A percentile compares a stretch with the other conserved stretches of the same genome.
These are phyloP conservation scores for Coniochaeta sp. DNA, from an alignment of 2,329 filamentous ascomycete species.

Conservation along the genomic window DNA sequence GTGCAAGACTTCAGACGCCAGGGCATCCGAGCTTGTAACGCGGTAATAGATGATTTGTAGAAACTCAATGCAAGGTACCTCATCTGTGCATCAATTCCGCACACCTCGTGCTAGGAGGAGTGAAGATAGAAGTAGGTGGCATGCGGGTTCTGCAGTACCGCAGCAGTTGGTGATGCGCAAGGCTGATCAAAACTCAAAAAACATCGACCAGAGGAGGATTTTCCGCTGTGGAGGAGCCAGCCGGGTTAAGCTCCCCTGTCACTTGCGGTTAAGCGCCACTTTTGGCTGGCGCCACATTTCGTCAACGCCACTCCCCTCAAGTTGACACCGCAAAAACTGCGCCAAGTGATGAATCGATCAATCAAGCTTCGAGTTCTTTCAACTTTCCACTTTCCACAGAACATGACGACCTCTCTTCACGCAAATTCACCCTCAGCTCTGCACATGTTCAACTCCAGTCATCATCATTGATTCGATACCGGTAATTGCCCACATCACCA, in stretches of 20 bases:
- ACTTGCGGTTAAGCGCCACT: neutral
- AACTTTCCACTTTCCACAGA: too few relatives aligned
- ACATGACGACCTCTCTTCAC: neutral
- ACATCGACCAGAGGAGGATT: too few relatives aligned
- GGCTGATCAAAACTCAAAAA: neutral
- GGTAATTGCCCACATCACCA: neutral
- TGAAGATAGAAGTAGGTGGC: neutral
- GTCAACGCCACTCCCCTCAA: neutral
- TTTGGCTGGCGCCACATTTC: neutral
- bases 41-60: neutral
- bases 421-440: neutral
- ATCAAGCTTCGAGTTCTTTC: too few relatives aligned
- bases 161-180: neutral
- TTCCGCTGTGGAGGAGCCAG: neutral
- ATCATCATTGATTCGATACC: neutral
- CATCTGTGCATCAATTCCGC: neutral
- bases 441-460: neutral
- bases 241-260: neutral
- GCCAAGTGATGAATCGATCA: neutral
- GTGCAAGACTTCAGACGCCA: neutral
- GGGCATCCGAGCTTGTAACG: neutral
- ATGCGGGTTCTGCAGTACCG: neutral
- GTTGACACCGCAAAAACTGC: too few relatives aligned
- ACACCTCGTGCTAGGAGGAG: neutral
- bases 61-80: neutral